Evolutionary conservation across 1,284 basidiomycete species (phyloP).

Genomic region (Microbotryomycetes sp.): DNA sequence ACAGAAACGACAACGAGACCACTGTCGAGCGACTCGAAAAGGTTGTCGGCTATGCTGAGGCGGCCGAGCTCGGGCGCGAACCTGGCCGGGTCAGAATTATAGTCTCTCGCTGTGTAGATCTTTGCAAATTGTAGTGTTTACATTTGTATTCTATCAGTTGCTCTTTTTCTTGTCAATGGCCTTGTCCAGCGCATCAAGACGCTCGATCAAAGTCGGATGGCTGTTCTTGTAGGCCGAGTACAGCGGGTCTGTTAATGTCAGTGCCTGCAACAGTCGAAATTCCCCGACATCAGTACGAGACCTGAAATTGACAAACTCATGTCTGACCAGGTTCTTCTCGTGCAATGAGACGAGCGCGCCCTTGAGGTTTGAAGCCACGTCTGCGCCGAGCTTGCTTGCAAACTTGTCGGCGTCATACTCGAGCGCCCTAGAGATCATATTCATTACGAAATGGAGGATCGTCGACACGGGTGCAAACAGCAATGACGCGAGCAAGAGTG

Average conservation of each 20-base stretch:
- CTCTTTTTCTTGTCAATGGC: not conserved
- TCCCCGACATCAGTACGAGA: not conserved
- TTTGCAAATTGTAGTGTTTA: not conserved
- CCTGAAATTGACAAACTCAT: too few relatives aligned
- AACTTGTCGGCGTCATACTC: slow-evolving; percentile 87
- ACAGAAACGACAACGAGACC: not conserved
- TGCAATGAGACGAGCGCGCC: slow-evolving; percentile 72
- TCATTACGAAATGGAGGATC: slow-evolving; percentile 65
- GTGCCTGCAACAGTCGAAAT: not conserved
- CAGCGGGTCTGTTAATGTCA: slow-evolving; percentile 12
- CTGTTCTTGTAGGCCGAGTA: slow-evolving; percentile 90
- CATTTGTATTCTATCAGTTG: not conserved
- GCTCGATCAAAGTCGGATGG: slow-evolving; percentile 81
- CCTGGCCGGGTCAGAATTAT: not conserved
- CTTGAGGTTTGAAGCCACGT: slow-evolving; percentile 60
- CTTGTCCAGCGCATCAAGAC: slow-evolving; percentile 66
- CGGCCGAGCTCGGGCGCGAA: slow-evolving; percentile 4
- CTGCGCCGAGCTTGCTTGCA: slow-evolving; percentile 57
- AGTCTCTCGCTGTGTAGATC: not conserved
- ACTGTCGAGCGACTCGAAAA: slow-evolving; percentile 10
- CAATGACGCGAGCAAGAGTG: slow-evolving; percentile 81
- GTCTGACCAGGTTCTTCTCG: slow-evolving; percentile 73
- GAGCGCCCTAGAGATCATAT: slow-evolving; percentile 70
- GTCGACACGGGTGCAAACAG: slow-evolving; percentile 76
- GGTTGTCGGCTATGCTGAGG: slow-evolving; percentile 14